phyloP scores from a whole-genome alignment of 352 stramenopile species.

The Pythium pectinolyticum region DNA sequence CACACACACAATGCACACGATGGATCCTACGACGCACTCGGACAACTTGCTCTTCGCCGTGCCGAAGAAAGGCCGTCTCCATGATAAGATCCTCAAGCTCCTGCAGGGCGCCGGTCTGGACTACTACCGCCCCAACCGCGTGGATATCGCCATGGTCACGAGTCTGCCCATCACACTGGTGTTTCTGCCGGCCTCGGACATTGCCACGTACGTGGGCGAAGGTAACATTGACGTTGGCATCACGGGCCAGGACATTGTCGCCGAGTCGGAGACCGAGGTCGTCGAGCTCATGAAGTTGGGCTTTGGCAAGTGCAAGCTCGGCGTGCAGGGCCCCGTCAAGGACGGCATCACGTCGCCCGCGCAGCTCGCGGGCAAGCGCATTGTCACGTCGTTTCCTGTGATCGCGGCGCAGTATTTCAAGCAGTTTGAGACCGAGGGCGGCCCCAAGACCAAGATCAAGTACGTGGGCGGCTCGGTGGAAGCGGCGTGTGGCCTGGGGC shows the following conservation, averaged over 20 bases:
- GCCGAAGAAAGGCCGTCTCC: slow-evolving; percentile 97
- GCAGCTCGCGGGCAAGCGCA: slow-evolving; percentile 93
- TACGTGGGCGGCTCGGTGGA: slow-evolving; percentile 99
- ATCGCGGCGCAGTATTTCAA: slow-evolving; percentile 95
- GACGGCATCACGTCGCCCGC: slow-evolving; percentile 80
- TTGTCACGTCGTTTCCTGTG: slow-evolving; percentile 97
- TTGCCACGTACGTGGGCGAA: slow-evolving; percentile 97
- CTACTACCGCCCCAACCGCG: slow-evolving; percentile 90
- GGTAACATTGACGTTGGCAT: slow-evolving; percentile 99
- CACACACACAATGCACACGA: too few relatives aligned
- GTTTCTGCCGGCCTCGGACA: slow-evolving; percentile 97
- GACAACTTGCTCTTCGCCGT: slow-evolving; percentile 92
- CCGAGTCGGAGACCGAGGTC: slow-evolving; percentile 90
- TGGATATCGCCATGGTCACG: slow-evolving; percentile 93
- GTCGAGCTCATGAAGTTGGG: slow-evolving; percentile 93
- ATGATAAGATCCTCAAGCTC: slow-evolving; percentile 95
- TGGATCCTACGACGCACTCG: too few relatives aligned
- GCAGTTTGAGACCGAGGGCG: slow-evolving; percentile 75
- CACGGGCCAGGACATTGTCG: slow-evolving; percentile 95
- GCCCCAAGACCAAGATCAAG: slow-evolving; percentile 86
- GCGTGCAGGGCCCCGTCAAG: slow-evolving; percentile 93
- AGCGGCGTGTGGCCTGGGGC: slow-evolving; percentile 94
- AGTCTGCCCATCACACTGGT: slow-evolving; percentile 95
- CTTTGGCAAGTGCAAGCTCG: slow-evolving; percentile 96
- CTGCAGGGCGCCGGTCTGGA: slow-evolving; percentile 95